Evolutionary conservation across 495 filamentous ascomycete genomes (phyloP), one percentile per base, ranked within the genome.

Genomic region (Aspergillus carlsbadensis): DNA sequence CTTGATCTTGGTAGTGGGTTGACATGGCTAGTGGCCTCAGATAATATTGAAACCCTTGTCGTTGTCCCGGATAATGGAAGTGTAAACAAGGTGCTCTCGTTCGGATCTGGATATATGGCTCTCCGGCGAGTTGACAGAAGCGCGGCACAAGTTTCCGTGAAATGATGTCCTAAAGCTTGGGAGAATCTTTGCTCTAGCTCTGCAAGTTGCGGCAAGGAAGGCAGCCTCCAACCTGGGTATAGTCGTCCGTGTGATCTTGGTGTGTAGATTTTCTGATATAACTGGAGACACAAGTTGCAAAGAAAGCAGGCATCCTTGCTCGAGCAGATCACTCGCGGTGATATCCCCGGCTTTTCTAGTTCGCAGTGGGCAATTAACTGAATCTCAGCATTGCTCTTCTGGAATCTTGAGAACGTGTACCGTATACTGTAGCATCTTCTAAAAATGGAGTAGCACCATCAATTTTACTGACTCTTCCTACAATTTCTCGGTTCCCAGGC

Each of bases 341-440:
- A 31, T 31, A 52, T 43, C 17, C 22, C 31, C 17, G 61, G 54
- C 39, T 17, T 17, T 14, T 72, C 56, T 52, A 70, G 41, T 54
- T 76, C 71, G 44, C 72, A 74, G 48, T 65, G 65, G 50, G 68
- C 67, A 40, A 74, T 61, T 22, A 76, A 58, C 48, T 76, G 71
- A 18, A 76, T 64, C 58, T 76, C 71, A n/a, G 73, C 73, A 58
- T 76, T 68, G 37, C 74, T 60, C 57, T 67, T 49, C n/a, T n/a
- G n/a, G n/a, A n/a, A n/a, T n/a, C n/a, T n/a, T n/a, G n/a, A n/a
- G n/a, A n/a, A n/a, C n/a, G n/a, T n/a, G n/a, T n/a, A n/a, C n/a
- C n/a, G n/a, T n/a, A n/a, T n/a, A n/a, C n/a, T n/a, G n/a, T n/a
- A n/a, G n/a, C n/a, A n/a, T n/a, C n/a, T n/a, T n/a, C n/a, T n/a